Evolutionary conservation across 202 grass and related monocot genomes (phyloP).

Genomic region (Zoysia matrella): DNA sequence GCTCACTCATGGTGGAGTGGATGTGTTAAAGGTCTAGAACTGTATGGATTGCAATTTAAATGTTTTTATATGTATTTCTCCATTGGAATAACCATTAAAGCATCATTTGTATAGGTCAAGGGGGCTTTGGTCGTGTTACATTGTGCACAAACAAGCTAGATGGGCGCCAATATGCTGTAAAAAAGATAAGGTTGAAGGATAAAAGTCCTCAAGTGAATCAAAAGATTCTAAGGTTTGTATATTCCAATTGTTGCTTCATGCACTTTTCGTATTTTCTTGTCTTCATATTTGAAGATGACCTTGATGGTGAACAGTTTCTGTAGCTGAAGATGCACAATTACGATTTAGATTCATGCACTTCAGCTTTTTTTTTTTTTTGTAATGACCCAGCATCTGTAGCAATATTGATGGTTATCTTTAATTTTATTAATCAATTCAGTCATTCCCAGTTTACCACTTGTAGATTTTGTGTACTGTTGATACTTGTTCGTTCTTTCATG

Average conservation of each 20-base stretch:
- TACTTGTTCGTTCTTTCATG: not conserved
- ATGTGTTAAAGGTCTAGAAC: conserved; percentile 1
- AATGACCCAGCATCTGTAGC: not conserved
- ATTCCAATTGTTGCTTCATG: conserved; percentile 20
- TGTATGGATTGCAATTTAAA: not conserved
- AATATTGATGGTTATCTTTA: conserved; percentile 26
- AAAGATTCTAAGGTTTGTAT: conserved; percentile 91
- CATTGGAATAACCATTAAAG: conserved; percentile 15
- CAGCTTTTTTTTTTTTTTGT: not conserved
- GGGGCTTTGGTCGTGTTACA: conserved; percentile 88
- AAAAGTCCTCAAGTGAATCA: conserved; percentile 86
- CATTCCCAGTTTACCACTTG: not conserved
- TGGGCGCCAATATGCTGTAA: conserved; percentile 94
- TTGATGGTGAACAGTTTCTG: conserved; percentile 1
- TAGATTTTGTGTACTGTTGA: conserved; percentile 1
- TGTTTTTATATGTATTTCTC: conserved; percentile 8
- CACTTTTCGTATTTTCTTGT: conserved; percentile 15
- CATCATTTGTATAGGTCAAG: conserved; percentile 64
- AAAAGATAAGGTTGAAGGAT: conserved; percentile 94
- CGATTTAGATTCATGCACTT: conserved; percentile 20
- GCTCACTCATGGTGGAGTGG: not conserved
- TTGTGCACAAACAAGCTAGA: conserved; percentile 95
- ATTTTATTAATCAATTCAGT: not conserved
- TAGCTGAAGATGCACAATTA: conserved; percentile 14
- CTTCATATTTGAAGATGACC: conserved; percentile 24